Evolutionary conservation across 2,329 filamentous ascomycete species (phyloP).

Genomic region (Aspergillus luchuensis): DNA sequence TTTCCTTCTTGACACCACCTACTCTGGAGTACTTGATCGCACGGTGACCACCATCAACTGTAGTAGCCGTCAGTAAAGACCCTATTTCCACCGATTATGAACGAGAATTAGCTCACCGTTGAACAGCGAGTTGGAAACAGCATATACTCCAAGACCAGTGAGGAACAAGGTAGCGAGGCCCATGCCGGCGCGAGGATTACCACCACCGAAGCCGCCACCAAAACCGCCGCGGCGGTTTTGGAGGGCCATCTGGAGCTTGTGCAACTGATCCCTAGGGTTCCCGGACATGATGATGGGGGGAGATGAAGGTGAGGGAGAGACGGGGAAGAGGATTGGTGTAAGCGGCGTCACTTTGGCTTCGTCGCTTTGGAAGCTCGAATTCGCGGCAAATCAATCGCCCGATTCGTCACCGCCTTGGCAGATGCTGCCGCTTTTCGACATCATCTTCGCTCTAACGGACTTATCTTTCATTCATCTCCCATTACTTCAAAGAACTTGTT

Average conservation of each 20-base stretch:
- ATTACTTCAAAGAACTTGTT: background rate
- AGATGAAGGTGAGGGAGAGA: constrained; percentile 4
- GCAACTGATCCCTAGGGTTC: constrained; percentile 68
- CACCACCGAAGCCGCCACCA: constrained; percentile 53
- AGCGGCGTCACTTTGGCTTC: constrained; percentile 25
- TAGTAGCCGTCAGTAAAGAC: constrained; percentile 17
- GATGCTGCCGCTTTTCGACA: constrained; percentile 5
- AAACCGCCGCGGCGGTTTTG: constrained; percentile 52
- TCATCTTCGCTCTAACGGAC: background rate
- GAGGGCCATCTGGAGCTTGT: constrained; percentile 64
- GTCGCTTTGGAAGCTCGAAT: constrained; percentile 10
- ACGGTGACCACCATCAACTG: constrained; percentile 95
- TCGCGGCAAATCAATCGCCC: constrained; percentile 22
- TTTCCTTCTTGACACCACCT: constrained; percentile 92
- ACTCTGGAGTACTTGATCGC: constrained; percentile 97
- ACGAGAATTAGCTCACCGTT: constrained; percentile 56
- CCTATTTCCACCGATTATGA: background rate
- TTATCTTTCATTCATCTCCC: background rate
- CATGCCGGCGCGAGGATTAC: constrained; percentile 51
- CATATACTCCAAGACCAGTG: constrained; percentile 50
- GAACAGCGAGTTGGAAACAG: constrained; percentile 62
- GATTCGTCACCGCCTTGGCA: constrained; percentile 30
- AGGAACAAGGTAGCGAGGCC: constrained; percentile 56
- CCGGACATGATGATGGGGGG: constrained; percentile 44
- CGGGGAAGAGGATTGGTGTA: background rate